Percentiles rank a stretch among this genome's conserved stretches.
These are phyloP conservation scores for Catenaria anguillulae DNA, from an alignment of 371 early-diverging fungal species.

Conservation along the genomic window DNA sequence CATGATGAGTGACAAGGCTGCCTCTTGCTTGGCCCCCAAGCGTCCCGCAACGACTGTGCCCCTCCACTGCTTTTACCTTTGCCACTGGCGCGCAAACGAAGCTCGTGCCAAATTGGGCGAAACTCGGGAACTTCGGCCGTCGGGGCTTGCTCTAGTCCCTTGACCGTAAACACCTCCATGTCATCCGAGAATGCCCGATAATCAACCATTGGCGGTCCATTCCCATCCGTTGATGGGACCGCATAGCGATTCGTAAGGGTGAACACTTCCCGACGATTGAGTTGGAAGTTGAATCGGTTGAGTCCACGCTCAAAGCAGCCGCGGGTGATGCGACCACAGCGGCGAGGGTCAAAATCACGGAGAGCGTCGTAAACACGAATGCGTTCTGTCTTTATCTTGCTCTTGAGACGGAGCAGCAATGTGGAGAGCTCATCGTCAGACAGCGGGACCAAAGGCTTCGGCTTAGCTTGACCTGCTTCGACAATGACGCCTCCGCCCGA, in stretches of 20 bases:
- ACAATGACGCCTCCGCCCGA: background rate
- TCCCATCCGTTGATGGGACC: background rate
- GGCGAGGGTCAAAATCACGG: conserved; percentile 29
- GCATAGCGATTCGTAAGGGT: background rate
- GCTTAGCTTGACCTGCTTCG: background rate
- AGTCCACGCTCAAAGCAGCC: conserved; percentile 26
- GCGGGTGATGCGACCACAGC: conserved; percentile 23
- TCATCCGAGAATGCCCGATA: conserved; percentile 24
- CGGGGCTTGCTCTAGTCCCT: conserved; percentile 23
- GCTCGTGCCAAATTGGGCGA: conserved; percentile 10
- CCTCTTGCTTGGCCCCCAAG: background rate
- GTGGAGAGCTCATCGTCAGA: background rate
- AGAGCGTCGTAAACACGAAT: conserved; percentile 30
- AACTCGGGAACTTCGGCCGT: conserved; percentile 20
- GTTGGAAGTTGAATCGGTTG: conserved; percentile 11
- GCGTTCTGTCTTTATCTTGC: conserved; percentile 23
- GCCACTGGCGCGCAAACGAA: background rate
- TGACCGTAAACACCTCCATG: conserved; percentile 30
- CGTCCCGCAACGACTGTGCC: background rate
- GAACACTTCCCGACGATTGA: background rate
- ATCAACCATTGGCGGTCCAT: conserved; percentile 13
- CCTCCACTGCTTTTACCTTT: no score
- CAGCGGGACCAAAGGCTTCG: background rate
- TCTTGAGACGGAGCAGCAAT: conserved; percentile 1
- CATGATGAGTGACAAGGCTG: background rate